phyloP scores from a whole-genome alignment of 2,329 filamentous ascomycete species.

The Coniosporium tulheliwenetii region DNA sequence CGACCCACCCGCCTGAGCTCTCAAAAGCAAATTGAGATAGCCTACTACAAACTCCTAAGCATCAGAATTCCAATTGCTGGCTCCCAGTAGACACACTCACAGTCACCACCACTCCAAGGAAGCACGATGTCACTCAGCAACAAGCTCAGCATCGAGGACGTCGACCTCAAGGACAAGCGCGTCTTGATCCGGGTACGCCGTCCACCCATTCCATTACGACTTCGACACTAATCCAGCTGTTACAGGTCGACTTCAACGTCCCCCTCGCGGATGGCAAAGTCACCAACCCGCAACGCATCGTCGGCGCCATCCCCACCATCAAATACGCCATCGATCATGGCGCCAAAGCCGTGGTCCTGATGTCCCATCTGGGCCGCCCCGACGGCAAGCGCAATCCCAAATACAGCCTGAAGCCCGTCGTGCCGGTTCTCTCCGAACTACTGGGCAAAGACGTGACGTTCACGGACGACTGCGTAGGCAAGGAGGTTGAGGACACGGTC shows the following conservation, averaged over 20 bases:
- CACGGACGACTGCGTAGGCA: conserved; percentile 77
- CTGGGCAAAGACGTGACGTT: conserved; percentile 75
- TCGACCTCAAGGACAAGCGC: conserved; percentile 95
- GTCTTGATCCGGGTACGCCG: conserved; percentile 73
- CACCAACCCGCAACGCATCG: conserved; percentile 97
- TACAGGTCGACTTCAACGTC: conserved; percentile 93
- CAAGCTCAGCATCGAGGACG: conserved; percentile 93
- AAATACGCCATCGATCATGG: conserved; percentile 23
- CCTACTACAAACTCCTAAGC: neutral
- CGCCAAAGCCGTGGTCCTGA: conserved; percentile 63
- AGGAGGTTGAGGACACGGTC: conserved; percentile 79
- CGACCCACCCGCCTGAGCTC: conserved; percentile 3
- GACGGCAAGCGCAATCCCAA: conserved; percentile 81
- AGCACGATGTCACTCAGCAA: conserved; percentile 84
- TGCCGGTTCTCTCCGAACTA: conserved; percentile 81
- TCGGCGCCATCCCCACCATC: conserved; percentile 50
- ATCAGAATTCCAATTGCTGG: neutral
- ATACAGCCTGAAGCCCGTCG: conserved; percentile 88
- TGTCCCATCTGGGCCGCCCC: conserved; percentile 96
- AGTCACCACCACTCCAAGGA: neutral
- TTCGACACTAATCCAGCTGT: conserved; percentile 19
- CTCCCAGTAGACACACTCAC: neutral
- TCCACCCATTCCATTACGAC: conserved; percentile 9
- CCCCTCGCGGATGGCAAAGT: conserved; percentile 84
- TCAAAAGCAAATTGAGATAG: neutral